Percentiles rank a stretch among this genome's conserved stretches.
Conservation (phyloP, 331 rosid species). For the Malus hybrid region DNA sequence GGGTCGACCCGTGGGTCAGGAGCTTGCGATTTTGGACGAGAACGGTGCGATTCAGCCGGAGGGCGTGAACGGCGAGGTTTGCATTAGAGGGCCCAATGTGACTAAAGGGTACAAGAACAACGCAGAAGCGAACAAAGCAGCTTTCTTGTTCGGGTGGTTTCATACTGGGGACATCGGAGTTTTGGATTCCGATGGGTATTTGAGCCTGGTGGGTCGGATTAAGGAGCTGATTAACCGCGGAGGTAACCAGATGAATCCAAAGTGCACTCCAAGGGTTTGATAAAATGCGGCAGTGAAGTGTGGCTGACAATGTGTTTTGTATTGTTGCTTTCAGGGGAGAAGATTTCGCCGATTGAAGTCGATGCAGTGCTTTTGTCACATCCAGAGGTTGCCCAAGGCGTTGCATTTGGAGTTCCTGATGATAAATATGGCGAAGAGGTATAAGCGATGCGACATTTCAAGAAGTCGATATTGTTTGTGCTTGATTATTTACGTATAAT, state of each 20-base stretch:
- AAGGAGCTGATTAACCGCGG: constrained; percentile 95
- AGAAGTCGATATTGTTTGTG: background rate
- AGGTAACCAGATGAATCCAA: constrained; percentile 31
- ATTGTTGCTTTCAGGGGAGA: constrained; percentile 50
- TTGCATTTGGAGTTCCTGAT: constrained; percentile 45
- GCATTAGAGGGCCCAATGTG: constrained; percentile 41
- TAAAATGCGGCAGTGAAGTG: background rate
- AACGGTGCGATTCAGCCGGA: constrained; percentile 19
- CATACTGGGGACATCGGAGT: constrained; percentile 87
- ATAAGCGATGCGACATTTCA: too few relatives aligned
- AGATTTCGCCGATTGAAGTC: constrained; percentile 92
- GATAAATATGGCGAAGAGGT: constrained; percentile 51
- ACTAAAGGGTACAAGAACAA: constrained; percentile 43
- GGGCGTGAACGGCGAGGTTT: constrained; percentile 32
- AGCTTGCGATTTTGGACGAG: constrained; percentile 27
- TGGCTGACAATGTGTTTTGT: background rate
- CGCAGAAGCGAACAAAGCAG: constrained; percentile 33
- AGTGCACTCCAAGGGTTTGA: background rate
- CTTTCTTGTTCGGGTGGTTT: constrained; percentile 67
- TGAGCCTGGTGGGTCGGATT: constrained; percentile 91
- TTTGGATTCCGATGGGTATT: constrained; percentile 74
- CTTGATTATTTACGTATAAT: background rate
- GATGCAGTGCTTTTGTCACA: constrained; percentile 74
- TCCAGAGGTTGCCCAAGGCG: constrained; percentile 54
- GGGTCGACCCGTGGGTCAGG: constrained; percentile 37